Evolutionary conservation across 2,329 filamentous ascomycete genomes (phyloP).

Genomic region (Phyllosticta citribraziliensis): DNA sequence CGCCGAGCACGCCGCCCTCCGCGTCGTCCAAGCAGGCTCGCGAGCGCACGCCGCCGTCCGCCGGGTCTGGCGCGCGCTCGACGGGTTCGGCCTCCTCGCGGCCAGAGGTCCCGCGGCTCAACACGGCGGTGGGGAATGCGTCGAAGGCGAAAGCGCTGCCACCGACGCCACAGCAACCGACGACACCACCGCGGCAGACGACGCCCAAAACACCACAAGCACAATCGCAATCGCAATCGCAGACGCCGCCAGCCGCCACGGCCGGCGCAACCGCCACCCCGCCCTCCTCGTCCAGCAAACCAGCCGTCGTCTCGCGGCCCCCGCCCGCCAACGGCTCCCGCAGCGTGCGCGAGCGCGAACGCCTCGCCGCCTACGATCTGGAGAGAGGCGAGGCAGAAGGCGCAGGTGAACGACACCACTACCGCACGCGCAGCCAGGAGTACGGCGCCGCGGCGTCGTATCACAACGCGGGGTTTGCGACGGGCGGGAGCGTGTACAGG

Average conservation of each 20-base stretch:
- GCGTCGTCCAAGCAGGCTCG: too few relatives aligned
- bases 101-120: not conserved
- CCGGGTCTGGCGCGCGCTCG: not conserved
- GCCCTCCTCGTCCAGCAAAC: too few relatives aligned
- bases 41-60: not conserved
- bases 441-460: not conserved
- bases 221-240: too few relatives aligned
- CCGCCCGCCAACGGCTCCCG: not conserved
- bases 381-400: not conserved
- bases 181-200: not conserved
- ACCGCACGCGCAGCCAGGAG: not conserved
- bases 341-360: not conserved
- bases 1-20: too few relatives aligned
- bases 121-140: not conserved
- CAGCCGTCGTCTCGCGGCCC: too few relatives aligned
- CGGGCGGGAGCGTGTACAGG: not conserved
- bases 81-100: not conserved
- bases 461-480: not conserved
- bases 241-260: too few relatives aligned
- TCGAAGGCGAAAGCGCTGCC: not conserved
- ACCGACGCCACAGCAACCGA: not conserved
- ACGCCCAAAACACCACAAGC: not conserved
- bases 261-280: too few relatives aligned
- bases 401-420: not conserved
- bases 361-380: too few relatives aligned